Evolutionary conservation across 2,329 filamentous ascomycete species (phyloP).

Genomic region (Didymella pomorum): DNA sequence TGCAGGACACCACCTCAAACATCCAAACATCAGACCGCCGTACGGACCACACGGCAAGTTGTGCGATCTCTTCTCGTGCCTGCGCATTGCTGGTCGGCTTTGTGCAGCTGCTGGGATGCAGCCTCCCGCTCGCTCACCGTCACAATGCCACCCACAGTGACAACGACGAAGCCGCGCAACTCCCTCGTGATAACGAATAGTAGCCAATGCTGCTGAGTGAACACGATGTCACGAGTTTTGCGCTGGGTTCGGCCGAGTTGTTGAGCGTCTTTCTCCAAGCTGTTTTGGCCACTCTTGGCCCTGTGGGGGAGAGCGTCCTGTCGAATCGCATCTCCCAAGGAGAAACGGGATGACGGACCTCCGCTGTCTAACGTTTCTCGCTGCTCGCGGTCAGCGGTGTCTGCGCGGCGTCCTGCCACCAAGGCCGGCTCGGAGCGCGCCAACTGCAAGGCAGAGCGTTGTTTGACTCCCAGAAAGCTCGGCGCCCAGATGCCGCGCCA

Average conservation of each 20-base stretch:
- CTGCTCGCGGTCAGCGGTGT: neutral
- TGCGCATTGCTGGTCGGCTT: neutral
- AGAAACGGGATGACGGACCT: constrained; percentile 20
- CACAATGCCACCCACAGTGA: neutral
- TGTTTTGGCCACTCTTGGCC: constrained; percentile 12
- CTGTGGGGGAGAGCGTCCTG: neutral
- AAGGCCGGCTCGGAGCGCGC: constrained; percentile 24
- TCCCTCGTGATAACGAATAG: neutral
- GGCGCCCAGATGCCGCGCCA: constrained; percentile 27
- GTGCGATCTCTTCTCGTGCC: neutral
- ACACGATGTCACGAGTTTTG: neutral
- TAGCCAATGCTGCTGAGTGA: constrained; percentile 3
- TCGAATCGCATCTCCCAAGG: constrained; percentile 9
- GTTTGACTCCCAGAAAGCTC: constrained; percentile 23
- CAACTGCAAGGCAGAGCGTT: constrained; percentile 20
- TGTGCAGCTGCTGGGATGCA: constrained; percentile 1
- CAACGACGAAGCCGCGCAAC: constrained; percentile 1
- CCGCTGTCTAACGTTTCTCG: constrained; percentile 7
- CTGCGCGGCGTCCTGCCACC: constrained; percentile 8
- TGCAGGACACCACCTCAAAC: neutral
- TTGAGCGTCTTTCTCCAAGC: neutral
- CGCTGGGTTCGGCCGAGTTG: neutral
- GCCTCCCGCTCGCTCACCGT: constrained; percentile 3
- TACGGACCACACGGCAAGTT: constrained; percentile 11
- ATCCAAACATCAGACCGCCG: constrained; percentile 1